These are phyloP conservation scores for Malassezia globosa DNA, from an alignment of 1,284 basidiomycete species.

Conservation along the genomic window DNA sequence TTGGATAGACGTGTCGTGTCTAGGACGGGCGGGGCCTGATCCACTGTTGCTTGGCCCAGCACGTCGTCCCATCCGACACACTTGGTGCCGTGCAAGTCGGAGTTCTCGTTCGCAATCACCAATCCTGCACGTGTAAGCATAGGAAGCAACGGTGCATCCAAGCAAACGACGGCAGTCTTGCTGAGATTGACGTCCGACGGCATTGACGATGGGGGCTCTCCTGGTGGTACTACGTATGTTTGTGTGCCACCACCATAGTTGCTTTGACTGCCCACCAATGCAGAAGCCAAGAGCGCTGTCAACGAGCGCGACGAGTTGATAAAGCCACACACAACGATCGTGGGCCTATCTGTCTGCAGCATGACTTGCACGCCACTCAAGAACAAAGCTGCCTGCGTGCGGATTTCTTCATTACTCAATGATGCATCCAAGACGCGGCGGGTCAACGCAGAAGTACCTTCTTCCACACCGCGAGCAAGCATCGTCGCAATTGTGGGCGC, in stretches of 20 bases:
- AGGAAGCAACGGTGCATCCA: constrained; percentile 9
- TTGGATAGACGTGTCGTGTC: neutral
- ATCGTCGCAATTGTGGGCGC: constrained; percentile 27
- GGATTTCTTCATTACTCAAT: constrained; percentile 23
- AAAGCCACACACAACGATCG: constrained; percentile 9
- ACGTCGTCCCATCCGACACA: constrained; percentile 8
- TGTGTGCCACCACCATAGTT: neutral
- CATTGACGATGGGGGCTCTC: neutral
- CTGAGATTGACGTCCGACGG: neutral
- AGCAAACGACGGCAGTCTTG: neutral
- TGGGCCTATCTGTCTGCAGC: constrained; percentile 17
- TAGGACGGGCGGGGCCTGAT: constrained; percentile 11
- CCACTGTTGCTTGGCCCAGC: constrained; percentile 10
- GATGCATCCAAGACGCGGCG: constrained; percentile 21
- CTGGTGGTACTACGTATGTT: constrained; percentile 3
- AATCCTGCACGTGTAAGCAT: neutral
- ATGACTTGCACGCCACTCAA: constrained; percentile 25
- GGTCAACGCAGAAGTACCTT: constrained; percentile 8
- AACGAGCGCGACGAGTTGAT: constrained; percentile 4
- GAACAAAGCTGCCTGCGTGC: constrained; percentile 25
- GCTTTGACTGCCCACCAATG: neutral
- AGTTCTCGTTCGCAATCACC: neutral
- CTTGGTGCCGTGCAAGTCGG: neutral
- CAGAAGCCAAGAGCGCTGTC: constrained; percentile 1
- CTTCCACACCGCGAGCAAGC: constrained; percentile 21